A percentile compares a stretch with the other conserved stretches of the same genome.
Conservation (phyloP, 441 rosid genomes). For the Populus tomentosa region DNA sequence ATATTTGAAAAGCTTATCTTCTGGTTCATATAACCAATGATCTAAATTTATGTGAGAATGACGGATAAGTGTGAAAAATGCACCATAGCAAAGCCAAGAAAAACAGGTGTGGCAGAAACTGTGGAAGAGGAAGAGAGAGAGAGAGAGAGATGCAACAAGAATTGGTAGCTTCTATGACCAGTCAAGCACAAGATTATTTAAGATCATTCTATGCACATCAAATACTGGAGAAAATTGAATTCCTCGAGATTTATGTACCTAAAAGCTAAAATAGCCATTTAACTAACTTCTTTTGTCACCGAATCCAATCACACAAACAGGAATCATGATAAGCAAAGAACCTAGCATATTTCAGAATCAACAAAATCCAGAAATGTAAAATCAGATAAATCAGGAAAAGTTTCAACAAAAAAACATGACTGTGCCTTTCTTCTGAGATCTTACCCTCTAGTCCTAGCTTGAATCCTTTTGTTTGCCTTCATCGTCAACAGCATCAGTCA, state of each 20-base stretch:
- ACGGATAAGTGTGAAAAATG: too few relatives aligned
- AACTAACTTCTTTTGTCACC: neutral
- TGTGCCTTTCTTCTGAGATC: constrained; percentile 20
- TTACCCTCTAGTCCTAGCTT: constrained; percentile 37
- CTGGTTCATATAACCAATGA: too few relatives aligned
- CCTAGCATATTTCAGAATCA: neutral
- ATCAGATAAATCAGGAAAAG: neutral
- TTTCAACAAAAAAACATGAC: constrained; percentile 8
- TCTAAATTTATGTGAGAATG: too few relatives aligned
- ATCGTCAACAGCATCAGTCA: constrained; percentile 65
- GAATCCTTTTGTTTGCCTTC: constrained; percentile 65
- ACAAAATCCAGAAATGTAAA: neutral
- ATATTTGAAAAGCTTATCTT: too few relatives aligned
- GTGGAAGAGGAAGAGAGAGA: too few relatives aligned
- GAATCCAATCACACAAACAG: neutral
- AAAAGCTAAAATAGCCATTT: neutral
- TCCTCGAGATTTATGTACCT: neutral
- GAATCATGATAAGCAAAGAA: neutral
- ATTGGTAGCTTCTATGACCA: neutral
- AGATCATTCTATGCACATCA: neutral
- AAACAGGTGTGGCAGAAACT: too few relatives aligned
- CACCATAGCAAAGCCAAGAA: too few relatives aligned
- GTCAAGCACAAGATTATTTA: neutral
- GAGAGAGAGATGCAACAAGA: neutral
- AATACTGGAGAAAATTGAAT: neutral